These are phyloP conservation scores for Euphrasia confusa DNA, from an alignment of 257 asterid genomes.

Conservation along the genomic window DNA sequence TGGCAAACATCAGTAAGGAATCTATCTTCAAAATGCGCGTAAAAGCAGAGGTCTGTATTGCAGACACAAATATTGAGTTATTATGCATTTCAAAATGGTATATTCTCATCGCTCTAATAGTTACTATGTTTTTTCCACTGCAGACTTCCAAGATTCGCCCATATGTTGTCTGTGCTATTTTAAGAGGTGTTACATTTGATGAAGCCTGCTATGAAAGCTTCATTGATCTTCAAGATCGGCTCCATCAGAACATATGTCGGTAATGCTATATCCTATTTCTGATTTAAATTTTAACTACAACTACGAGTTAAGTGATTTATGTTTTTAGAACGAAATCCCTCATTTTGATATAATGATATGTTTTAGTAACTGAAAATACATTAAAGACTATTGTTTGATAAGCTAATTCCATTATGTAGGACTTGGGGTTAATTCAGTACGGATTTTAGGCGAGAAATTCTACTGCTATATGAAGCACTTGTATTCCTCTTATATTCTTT, in stretches of 20 bases:
- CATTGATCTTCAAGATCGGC: slow-evolving; percentile 92
- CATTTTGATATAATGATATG: too few relatives aligned
- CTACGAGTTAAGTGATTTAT: background rate
- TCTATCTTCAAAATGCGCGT: slow-evolving; percentile 76
- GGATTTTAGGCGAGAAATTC: background rate
- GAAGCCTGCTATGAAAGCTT: slow-evolving; percentile 82
- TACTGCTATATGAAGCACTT: slow-evolving; percentile 9
- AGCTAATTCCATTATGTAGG: background rate
- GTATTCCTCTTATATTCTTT: background rate
- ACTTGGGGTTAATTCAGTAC: too few relatives aligned
- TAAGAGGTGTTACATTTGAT: slow-evolving; percentile 81
- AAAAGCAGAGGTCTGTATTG: slow-evolving; percentile 51
- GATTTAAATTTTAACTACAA: background rate
- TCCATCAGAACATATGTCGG: slow-evolving; percentile 97
- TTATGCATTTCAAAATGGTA: background rate
- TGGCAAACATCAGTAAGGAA: slow-evolving; percentile 42
- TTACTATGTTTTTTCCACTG: slow-evolving; percentile 18
- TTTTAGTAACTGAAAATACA: background rate
- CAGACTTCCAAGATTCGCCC: slow-evolving; percentile 84
- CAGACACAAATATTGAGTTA: slow-evolving; percentile 8
- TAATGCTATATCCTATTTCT: slow-evolving; percentile 29
- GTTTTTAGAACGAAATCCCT: background rate
- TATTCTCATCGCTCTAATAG: background rate
- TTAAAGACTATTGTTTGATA: background rate
- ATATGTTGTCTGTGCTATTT: slow-evolving; percentile 84